These are phyloP conservation scores for Evansstolkia leycettana DNA, from an alignment of 495 filamentous ascomycete genomes.

Conservation along the genomic window DNA sequence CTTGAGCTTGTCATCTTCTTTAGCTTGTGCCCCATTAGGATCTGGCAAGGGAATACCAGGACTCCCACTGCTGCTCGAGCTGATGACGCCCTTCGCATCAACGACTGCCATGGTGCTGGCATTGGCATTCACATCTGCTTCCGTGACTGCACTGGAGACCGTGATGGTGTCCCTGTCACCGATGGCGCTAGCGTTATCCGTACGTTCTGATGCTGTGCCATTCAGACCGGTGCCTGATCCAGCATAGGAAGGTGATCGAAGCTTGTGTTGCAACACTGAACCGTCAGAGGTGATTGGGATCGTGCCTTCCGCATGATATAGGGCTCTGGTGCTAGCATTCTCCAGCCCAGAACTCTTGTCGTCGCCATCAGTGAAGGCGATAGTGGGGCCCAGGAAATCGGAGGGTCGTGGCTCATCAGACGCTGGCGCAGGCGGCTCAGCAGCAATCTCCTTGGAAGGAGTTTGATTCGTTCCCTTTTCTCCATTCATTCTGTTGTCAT, in stretches of 20 bases:
- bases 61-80: slow-evolving; percentile 5
- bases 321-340: slow-evolving; percentile 23
- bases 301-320: slow-evolving; percentile 22
- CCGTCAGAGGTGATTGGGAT: slow-evolving; percentile 15
- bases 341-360: slow-evolving; percentile 18
- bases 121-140: slow-evolving; percentile 7
- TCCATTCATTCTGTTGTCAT: neutral
- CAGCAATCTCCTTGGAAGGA: neutral
- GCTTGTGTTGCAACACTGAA: slow-evolving; percentile 8
- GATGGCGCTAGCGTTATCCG: slow-evolving; percentile 19
- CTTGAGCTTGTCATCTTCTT: slow-evolving; percentile 2
- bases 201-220: slow-evolving; percentile 18
- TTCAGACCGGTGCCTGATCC: slow-evolving; percentile 21
- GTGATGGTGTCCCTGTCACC: slow-evolving; percentile 19
- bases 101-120: slow-evolving; percentile 28
- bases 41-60: too few species aligned
- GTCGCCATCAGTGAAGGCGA: slow-evolving; percentile 19
- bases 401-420: slow-evolving; percentile 1
- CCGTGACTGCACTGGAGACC: slow-evolving; percentile 8
- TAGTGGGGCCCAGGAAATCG: slow-evolving; percentile 14
- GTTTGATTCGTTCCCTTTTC: neutral
- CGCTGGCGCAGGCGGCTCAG: neutral
- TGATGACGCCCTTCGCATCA: slow-evolving; percentile 18
- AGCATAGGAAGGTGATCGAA: slow-evolving; percentile 14
- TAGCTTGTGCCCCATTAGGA: too few species aligned